Evolutionary conservation across 2,329 filamentous ascomycete species (phyloP), one percentile per base, ranked within the genome.

Genomic region (Fusarium verticillioides): DNA sequence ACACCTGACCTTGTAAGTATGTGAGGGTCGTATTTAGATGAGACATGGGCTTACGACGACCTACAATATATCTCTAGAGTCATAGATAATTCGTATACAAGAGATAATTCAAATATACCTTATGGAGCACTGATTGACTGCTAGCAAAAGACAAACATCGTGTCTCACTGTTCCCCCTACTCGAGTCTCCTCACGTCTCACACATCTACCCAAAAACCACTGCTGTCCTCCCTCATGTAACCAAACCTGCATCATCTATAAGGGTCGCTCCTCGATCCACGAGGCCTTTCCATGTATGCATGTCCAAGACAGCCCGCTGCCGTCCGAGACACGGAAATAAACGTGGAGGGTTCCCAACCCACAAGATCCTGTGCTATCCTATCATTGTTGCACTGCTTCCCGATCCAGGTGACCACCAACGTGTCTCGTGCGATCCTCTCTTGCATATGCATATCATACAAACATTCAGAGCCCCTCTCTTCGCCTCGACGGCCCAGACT

Each of bases 241-340:
- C 59, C 53, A 39, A 62, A 54, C 63, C 63, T 72, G 71, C 75
- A 63, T 73, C 46, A 76, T 77, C 75, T 72, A 53, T 57, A 61
- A 63, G 62, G 54, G 42, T 58, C 39, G 50, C 50, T 74, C 66
- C 46, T 73, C 63, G 62, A 73, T 73, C 62, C 71, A 73, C 70
- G 71, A 73, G 71, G 63, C 62, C 62, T 68, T 73, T 50, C 59
- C 46, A 56, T 74, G 66, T 66, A 65, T 67, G 50, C 63, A 69
- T 46, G 52, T 69, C 61, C 73, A 75, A 78, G 74, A 75, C 70
- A 75, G 53, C 52, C 50, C 62, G 67, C 50, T 64, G 61, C 63
- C 53, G 59, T 69, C 69, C 70, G 72, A 77, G 76, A 78, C 76
- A 75, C 67, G 65, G 75, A 73, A 62, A 70, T 75, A 74, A 72